Percentiles rank a stretch among this genome's conserved stretches.
phyloP scores from a whole-genome alignment of 2,329 filamentous ascomycete species.

The Claviceps sp. region DNA sequence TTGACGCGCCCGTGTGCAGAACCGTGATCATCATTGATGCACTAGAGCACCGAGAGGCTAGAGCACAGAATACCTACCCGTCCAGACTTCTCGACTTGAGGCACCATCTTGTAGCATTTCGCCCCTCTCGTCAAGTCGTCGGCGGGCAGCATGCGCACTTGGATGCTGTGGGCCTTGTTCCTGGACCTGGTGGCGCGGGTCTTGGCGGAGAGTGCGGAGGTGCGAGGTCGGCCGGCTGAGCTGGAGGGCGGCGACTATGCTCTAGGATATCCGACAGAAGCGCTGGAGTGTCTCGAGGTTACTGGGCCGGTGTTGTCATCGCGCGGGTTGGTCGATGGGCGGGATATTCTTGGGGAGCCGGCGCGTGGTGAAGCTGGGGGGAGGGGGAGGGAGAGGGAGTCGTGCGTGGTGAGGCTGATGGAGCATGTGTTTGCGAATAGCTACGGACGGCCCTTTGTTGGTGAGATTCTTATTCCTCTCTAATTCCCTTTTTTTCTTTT shows the following conservation, averaged over 20 bases:
- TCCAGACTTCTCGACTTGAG: too few relatives aligned
- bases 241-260: neutral
- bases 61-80: too few relatives aligned
- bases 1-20: too few relatives aligned
- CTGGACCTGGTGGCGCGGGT: neutral
- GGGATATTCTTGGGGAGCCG: slow-evolving; percentile 2
- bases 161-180: neutral
- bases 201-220: neutral
- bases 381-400: neutral
- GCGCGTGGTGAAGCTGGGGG: too few relatives aligned
- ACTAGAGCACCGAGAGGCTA: too few relatives aligned
- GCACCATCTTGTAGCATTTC: too few relatives aligned
- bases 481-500: neutral
- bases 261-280: neutral
- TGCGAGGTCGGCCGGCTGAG: too few relatives aligned
- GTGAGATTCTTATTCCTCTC: slow-evolving; percentile 26
- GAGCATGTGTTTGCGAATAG: slow-evolving; percentile 57
- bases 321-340: slow-evolving; percentile 16
- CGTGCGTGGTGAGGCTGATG: slow-evolving; percentile 49
- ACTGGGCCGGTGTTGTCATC: slow-evolving; percentile 50
- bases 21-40: too few relatives aligned
- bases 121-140: too few relatives aligned
- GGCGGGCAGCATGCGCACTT: neutral
- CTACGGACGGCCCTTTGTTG: slow-evolving; percentile 61
- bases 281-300: slow-evolving; percentile 51